These are phyloP conservation scores for Saccharomycopsis capsularis DNA, from an alignment of 805 yeast genomes.

Conservation along the genomic window DNA sequence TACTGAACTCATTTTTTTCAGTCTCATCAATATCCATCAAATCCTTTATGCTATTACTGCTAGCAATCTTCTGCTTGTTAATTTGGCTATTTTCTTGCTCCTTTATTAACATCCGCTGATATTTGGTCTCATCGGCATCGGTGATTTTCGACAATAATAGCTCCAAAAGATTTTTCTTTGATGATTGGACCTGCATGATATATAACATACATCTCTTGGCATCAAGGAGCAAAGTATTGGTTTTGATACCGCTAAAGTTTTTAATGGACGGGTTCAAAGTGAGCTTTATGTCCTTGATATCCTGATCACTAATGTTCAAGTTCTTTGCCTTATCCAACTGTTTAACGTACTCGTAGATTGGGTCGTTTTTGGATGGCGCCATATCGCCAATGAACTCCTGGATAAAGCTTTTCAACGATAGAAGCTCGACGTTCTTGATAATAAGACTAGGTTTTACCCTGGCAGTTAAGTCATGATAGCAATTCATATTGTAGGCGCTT, in stretches of 20 bases:
- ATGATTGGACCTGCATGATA: constrained; percentile 73
- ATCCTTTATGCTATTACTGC: not conserved
- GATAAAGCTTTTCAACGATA: constrained; percentile 37
- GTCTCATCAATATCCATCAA: constrained; percentile 30
- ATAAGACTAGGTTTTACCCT: constrained; percentile 36
- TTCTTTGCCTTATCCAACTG: constrained; percentile 1
- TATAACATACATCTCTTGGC: constrained; percentile 79
- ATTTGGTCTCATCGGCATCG: constrained; percentile 61
- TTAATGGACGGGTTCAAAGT: constrained; percentile 38
- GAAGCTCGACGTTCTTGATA: constrained; percentile 40
- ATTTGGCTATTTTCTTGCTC: constrained; percentile 1
- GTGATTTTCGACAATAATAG: constrained; percentile 60
- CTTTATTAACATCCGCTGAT: constrained; percentile 43
- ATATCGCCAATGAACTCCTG: constrained; percentile 36
- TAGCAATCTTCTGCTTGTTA: too few relatives aligned
- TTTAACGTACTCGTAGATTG: constrained; percentile 26
- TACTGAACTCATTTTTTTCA: constrained; percentile 35
- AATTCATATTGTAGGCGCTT: constrained; percentile 49
- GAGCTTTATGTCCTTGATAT: constrained; percentile 30
- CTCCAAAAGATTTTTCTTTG: constrained; percentile 58
- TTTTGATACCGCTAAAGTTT: constrained; percentile 48
- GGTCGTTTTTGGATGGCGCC: constrained; percentile 43
- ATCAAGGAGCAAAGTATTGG: constrained; percentile 56
- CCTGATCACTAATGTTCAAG: not conserved
- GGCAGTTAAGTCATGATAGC: constrained; percentile 63